Conservation (phyloP, 75 land plant genomes). For the Pinus tabuliformis region DNA sequence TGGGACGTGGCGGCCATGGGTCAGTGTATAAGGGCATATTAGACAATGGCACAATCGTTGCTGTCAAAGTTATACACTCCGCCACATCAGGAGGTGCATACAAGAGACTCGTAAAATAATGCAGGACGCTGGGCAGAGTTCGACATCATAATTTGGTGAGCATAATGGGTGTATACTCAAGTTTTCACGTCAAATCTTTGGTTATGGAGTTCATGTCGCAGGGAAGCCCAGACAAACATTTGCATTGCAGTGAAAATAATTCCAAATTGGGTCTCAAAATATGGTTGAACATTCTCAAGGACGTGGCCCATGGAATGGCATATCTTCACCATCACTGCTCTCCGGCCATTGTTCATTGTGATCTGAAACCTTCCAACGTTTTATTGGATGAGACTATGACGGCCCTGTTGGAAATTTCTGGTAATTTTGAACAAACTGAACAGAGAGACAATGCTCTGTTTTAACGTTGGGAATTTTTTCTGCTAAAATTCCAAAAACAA, state of each 20-base stretch:
- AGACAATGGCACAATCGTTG: not conserved
- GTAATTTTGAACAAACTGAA: no score
- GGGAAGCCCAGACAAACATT: constrained; percentile 41
- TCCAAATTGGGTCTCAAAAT: not conserved
- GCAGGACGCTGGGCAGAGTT: constrained; percentile 19
- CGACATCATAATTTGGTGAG: constrained; percentile 36
- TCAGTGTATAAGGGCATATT: not conserved
- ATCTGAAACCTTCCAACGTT: no score
- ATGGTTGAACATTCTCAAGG: no score
- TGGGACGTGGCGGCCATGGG: no score
- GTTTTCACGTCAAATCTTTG: constrained; percentile 25
- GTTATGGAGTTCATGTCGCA: constrained; percentile 26
- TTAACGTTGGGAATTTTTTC: no score
- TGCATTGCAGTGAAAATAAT: not conserved
- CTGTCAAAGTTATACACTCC: not conserved
- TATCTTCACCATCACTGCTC: no score
- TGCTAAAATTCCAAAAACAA: no score
- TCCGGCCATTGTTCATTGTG: no score
- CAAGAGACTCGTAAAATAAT: not conserved
- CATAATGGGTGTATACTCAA: constrained; percentile 33
- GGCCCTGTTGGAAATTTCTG: no score
- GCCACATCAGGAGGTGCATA: not conserved
- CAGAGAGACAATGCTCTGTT: no score
- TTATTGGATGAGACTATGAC: no score
- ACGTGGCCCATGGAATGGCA: no score